These are phyloP conservation scores for Pseudopyrenochaeta lycopersici DNA, from an alignment of 2,329 filamentous ascomycete genomes.

Conservation along the genomic window DNA sequence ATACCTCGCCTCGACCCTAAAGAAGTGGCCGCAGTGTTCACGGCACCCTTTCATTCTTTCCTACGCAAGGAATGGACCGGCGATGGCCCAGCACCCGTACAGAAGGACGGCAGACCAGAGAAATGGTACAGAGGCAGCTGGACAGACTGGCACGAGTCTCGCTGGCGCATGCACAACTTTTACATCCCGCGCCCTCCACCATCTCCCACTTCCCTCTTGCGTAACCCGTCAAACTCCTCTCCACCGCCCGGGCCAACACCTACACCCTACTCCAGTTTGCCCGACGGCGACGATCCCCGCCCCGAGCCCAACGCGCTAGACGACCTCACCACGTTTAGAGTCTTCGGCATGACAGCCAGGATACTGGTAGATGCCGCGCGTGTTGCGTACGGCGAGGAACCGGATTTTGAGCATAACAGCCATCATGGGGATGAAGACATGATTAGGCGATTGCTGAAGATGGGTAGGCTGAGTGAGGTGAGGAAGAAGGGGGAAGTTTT, in stretches of 20 bases:
- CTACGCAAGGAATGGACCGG: constrained; percentile 65
- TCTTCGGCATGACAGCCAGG: constrained; percentile 94
- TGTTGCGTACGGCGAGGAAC: constrained; percentile 82
- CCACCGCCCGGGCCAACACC: constrained; percentile 1
- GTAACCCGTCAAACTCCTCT: constrained; percentile 6
- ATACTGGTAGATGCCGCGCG: constrained; percentile 89
- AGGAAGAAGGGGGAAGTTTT: constrained; percentile 62
- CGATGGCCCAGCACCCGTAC: constrained; percentile 52
- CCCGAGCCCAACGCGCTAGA: constrained; percentile 51
- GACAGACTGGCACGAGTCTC: constrained; percentile 78
- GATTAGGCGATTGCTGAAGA: constrained; percentile 64
- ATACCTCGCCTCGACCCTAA: constrained; percentile 85
- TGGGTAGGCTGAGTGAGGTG: constrained; percentile 64
- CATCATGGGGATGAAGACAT: constrained; percentile 73
- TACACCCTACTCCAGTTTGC: constrained; percentile 3
- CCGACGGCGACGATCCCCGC: constrained; percentile 29
- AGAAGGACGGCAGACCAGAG: constrained; percentile 53
- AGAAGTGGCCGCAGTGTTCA: constrained; percentile 94
- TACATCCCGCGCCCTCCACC: constrained; percentile 70
- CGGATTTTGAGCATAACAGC: constrained; percentile 80
- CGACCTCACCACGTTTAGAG: constrained; percentile 72
- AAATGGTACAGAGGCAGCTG: constrained; percentile 88
- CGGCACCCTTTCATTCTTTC: constrained; percentile 87
- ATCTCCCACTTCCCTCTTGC: constrained; percentile 13
- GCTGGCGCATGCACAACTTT: constrained; percentile 93